Base-by-base conservation (phyloP, 2,329 filamentous ascomycete species). In the Nemania diffusa region DNA sequence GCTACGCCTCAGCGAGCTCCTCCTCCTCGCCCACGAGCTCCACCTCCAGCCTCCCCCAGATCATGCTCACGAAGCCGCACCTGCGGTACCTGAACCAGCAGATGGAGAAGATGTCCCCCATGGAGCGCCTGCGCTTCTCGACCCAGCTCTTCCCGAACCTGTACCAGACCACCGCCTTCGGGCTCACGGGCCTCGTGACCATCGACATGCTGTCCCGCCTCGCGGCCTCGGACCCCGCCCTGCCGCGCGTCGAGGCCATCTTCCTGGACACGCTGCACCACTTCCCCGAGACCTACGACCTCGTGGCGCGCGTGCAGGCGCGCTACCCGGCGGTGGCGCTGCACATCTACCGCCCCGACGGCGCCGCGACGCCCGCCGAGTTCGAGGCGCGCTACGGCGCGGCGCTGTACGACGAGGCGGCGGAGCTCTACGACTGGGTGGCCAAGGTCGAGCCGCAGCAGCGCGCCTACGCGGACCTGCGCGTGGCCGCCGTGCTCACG, bases 391-490 rank as follows among this genome's bases (percentile, higher is more conserved):
- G 89, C 75, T 93, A 97, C 78, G 96, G 96, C 76, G 85, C 90
- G 78, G 88, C 89, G 72, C 84, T 98, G 55, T 99, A 94, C 90
- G 92, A 97, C 78, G 88, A 84, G 34, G 91, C 96, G 71, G 87
- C 94, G 57, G 92, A 97, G 76, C 87, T 95, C 76, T 99, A 99
- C 82, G 96, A 99, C 85, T 98, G 93, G 86, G 86, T 96, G 70
- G 96, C 94, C 82, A 99, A 99, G 85, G 96, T 99, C 56, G 96
- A 99, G 84, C 96, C 96, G 17, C 93, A 94, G 62, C 91, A 97
- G 82, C 90, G 96, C 69, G 93, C 96, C 6, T 98, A 97, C 81
- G 85, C 90, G 20, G 91, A 97, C 71, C 88, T 98, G 66, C 88
- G 92, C 75, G 94, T 98, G 64, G 91, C 92, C 64, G 96, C 96